Base-by-base conservation (phyloP, 495 filamentous ascomycete genomes). In the Neurospora sp. region DNA sequence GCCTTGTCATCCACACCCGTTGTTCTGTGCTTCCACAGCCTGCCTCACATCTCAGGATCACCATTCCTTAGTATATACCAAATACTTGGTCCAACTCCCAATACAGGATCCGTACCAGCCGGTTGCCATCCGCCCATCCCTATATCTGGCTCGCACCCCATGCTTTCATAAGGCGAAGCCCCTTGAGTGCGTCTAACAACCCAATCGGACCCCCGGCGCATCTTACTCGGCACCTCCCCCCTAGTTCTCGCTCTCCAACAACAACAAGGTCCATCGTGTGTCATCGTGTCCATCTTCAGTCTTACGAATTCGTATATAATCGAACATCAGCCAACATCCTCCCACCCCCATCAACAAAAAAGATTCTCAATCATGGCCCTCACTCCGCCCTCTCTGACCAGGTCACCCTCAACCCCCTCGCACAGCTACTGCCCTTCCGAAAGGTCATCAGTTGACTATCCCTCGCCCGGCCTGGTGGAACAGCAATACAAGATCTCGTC, bases 341-440 rank as follows among this genome's bases (percentile, higher is more conserved):
- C 31, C 74, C 73, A 72, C 60, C 70, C 72, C 44, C 39, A 37
- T 74, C 71, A 40, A 23, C 70, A 40, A 42, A 38, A 40, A 44
- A 74, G 44, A 74, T 75, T 49, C 70, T 74, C 74, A 73, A 79
- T 71, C 76, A 86, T 86, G 85, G 84, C 86, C 77, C 80, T 83
- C 74, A 84, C 85, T 79, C 85, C 85, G 75, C 85, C 85, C 49
- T 80, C 84, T 74, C 80, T 86, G 72, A 85, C 83, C 71, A 80
- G 83, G 79, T 86, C 85, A 76, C 82, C 85, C 27, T 80, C 84
- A 20, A 83, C 85, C 42, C 83, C 85, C 72, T 80, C 84, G 44
- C 80, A 84, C 79, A 85, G 84, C 49, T 84, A 83, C 76, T 85
- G 84, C 81, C 78, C 80, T 18, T 86, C 85, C 37, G 82, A 83